phyloP scores from a whole-genome alignment of 345 rosid species.

The Moricandia arvensis region DNA sequence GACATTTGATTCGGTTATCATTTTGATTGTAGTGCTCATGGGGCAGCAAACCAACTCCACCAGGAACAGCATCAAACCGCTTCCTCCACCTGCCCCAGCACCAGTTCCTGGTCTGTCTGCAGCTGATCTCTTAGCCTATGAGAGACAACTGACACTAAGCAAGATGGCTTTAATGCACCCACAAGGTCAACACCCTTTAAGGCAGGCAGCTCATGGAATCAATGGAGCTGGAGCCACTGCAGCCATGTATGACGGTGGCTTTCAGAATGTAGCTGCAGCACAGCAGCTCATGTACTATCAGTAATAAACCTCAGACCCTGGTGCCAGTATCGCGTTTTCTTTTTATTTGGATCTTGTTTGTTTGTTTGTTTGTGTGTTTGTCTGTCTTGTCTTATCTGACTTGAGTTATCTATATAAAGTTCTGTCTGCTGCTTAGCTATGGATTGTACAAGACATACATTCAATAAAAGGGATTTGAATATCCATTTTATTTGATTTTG shows the following conservation, averaged over 20 bases:
- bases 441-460: conserved; percentile 17
- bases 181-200: conserved; percentile 79
- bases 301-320: conserved; percentile 39
- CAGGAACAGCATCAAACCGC: neutral
- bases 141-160: neutral
- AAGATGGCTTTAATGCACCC: conserved; percentile 87
- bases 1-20: conserved; percentile 1
- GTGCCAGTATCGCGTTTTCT: neutral
- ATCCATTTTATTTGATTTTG: conserved; percentile 19
- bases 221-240: conserved; percentile 74
- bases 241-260: conserved; percentile 88
- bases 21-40: conserved; percentile 68
- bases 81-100: conserved; percentile 50
- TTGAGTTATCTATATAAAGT: neutral
- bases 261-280: conserved; percentile 72
- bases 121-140: neutral
- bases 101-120: neutral
- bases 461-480: conserved; percentile 30
- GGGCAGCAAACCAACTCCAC: conserved; percentile 75
- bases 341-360: neutral
- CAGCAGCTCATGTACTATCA: conserved; percentile 43
- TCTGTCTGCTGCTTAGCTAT: neutral
- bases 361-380: conserved; percentile 24
- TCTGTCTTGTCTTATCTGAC: too few species aligned
- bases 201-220: neutral